phyloP scores from a whole-genome alignment of 805 yeast species.

The Lipomyces mesembrius region DNA sequence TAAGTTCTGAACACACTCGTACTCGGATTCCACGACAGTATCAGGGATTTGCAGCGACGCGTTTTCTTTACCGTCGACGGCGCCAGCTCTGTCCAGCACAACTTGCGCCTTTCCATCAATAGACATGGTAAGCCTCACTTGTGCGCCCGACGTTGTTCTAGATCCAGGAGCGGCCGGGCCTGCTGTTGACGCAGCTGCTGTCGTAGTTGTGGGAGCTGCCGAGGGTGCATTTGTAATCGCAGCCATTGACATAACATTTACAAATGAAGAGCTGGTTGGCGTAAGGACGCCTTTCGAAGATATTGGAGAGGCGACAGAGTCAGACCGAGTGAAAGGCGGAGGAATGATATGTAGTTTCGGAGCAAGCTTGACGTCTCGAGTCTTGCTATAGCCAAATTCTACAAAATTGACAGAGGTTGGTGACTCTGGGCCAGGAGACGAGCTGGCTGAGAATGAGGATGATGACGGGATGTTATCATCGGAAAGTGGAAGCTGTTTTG shows the following conservation, averaged over 20 bases:
- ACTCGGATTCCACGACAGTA: constrained; percentile 17
- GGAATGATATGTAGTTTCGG: background rate
- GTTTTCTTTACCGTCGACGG: constrained; percentile 15
- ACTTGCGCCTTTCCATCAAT: constrained; percentile 50
- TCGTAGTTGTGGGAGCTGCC: background rate
- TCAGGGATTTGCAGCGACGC: background rate
- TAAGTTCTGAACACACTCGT: constrained; percentile 34
- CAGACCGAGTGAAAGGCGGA: background rate
- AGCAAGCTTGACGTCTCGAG: background rate
- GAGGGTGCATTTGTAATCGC: constrained; percentile 4
- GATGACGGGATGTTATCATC: constrained; percentile 9
- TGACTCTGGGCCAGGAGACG: constrained; percentile 8
- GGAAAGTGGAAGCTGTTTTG: background rate
- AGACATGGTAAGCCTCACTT: constrained; percentile 44
- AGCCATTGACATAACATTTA: constrained; percentile 30
- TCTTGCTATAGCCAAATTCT: background rate
- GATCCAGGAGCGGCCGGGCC: background rate
- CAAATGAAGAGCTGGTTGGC: constrained; percentile 15
- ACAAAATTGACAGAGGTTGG: background rate
- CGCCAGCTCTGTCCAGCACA: constrained; percentile 35
- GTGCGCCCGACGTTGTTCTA: constrained; percentile 13
- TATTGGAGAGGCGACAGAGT: background rate
- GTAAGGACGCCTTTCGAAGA: constrained; percentile 24
- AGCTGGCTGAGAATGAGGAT: constrained; percentile 7
- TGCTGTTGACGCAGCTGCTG: background rate